These are phyloP conservation scores for Gonapodya sp. DNA, from an alignment of 192 early-diverging fungal species.

Conservation along the genomic window DNA sequence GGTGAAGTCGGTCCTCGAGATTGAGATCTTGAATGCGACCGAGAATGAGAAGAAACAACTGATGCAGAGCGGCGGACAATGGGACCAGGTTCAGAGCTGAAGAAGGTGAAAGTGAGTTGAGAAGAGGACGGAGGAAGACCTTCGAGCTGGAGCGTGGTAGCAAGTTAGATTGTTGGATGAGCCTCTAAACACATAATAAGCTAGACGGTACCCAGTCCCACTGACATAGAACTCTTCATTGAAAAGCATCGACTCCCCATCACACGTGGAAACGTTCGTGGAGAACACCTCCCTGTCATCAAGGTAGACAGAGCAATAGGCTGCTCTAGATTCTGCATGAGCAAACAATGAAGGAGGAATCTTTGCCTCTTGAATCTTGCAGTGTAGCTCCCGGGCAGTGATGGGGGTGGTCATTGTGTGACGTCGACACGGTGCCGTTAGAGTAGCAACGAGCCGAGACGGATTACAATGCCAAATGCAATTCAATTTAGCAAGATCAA, in stretches of 20 bases:
- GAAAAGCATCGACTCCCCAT: background rate
- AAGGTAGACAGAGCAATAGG: background rate
- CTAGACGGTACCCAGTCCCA: background rate
- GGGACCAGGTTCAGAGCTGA: background rate
- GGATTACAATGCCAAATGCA: too few relatives aligned
- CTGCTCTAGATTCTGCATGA: background rate
- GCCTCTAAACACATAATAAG: too few relatives aligned
- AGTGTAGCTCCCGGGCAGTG: background rate
- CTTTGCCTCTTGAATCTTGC: background rate
- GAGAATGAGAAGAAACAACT: background rate
- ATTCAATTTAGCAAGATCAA: too few relatives aligned
- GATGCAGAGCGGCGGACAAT: background rate
- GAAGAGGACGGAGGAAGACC: background rate
- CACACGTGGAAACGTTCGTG: background rate
- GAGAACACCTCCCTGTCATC: constrained; percentile 3
- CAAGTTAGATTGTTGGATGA: background rate
- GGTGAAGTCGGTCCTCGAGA: background rate
- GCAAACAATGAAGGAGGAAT: background rate
- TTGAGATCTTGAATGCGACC: too few relatives aligned
- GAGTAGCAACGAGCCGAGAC: too few relatives aligned
- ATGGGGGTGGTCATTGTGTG: background rate
- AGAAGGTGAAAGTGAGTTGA: background rate
- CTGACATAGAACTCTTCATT: background rate
- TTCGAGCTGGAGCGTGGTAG: background rate
- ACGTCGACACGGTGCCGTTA: background rate